These are phyloP conservation scores for Cryomyces antarcticus DNA, from an alignment of 495 filamentous ascomycete genomes.

Conservation along the genomic window DNA sequence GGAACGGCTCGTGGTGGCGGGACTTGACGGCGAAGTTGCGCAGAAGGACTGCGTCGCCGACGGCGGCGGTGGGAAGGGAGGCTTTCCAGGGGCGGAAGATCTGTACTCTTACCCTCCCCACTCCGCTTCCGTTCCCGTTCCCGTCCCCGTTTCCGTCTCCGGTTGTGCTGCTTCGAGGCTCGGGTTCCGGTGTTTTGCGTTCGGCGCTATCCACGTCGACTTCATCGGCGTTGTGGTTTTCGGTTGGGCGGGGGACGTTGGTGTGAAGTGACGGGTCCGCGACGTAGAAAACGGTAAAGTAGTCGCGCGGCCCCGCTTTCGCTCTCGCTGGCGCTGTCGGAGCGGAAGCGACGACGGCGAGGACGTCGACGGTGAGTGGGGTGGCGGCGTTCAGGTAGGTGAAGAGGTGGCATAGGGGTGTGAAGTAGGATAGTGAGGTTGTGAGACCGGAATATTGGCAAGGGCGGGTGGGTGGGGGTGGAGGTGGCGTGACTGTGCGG, in stretches of 20 bases:
- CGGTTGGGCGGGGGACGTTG: not conserved
- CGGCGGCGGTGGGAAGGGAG: constrained; percentile 42
- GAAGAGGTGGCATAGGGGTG: constrained; percentile 40
- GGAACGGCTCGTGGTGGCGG: constrained; percentile 26
- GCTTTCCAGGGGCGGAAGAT: constrained; percentile 56
- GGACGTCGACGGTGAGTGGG: constrained; percentile 28
- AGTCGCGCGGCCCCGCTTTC: constrained; percentile 47
- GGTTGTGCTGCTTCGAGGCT: no score
- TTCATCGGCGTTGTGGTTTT: constrained; percentile 4
- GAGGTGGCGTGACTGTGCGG: not conserved
- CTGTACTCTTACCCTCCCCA: constrained; percentile 26
- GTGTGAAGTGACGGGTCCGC: constrained; percentile 36
- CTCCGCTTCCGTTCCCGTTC: not conserved
- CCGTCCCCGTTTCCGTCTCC: not conserved
- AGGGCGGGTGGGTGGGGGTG: constrained; percentile 1
- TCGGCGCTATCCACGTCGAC: not conserved
- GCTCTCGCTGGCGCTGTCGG: constrained; percentile 35
- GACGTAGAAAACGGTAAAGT: constrained; percentile 43
- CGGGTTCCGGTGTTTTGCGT: no score
- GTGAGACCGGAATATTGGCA: constrained; percentile 28
- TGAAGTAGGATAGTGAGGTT: constrained; percentile 44
- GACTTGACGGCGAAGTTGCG: constrained; percentile 48
- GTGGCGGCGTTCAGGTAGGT: constrained; percentile 10
- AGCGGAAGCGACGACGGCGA: constrained; percentile 42
- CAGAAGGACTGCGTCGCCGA: constrained; percentile 60